These are phyloP conservation scores for Flaveria bidentis DNA, from an alignment of 129 eudicot species.

Conservation along the genomic window DNA sequence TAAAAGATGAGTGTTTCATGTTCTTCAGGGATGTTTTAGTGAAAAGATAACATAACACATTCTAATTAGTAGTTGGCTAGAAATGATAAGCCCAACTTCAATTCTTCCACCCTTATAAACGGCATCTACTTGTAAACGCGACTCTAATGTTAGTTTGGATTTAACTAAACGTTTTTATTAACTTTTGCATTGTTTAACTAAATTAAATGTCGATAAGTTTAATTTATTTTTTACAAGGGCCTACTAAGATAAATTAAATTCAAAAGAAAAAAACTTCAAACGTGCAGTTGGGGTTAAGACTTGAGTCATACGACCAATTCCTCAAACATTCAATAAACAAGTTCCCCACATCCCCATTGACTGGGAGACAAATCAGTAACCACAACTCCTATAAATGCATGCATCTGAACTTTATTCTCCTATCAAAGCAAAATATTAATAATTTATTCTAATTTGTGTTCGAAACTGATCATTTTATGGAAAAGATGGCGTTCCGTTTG, in stretches of 20 bases:
- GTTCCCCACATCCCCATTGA: constrained; percentile 5
- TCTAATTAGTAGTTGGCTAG: too few relatives aligned
- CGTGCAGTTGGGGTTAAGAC: constrained; percentile 18
- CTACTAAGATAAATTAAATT: background rate
- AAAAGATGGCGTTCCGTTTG: background rate
- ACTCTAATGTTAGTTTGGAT: too few relatives aligned
- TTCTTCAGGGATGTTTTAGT: too few relatives aligned
- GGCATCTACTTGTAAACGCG: too few relatives aligned
- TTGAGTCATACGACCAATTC: constrained; percentile 12
- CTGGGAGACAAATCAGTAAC: too few relatives aligned
- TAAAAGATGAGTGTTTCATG: too few relatives aligned
- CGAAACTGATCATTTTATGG: background rate
- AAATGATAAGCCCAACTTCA: too few relatives aligned
- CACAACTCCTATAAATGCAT: background rate
- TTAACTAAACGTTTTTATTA: too few relatives aligned
- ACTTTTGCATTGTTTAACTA: too few relatives aligned
- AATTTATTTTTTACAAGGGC: background rate
- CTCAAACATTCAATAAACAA: too few relatives aligned
- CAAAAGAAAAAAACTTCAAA: background rate
- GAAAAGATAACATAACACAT: too few relatives aligned
- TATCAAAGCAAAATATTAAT: background rate
- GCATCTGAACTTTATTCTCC: background rate
- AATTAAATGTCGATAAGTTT: background rate
- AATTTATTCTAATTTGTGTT: background rate
- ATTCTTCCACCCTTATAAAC: too few relatives aligned